Base-by-base conservation (phyloP, 2,329 filamentous ascomycete genomes). In the Fusarium aywerte region DNA sequence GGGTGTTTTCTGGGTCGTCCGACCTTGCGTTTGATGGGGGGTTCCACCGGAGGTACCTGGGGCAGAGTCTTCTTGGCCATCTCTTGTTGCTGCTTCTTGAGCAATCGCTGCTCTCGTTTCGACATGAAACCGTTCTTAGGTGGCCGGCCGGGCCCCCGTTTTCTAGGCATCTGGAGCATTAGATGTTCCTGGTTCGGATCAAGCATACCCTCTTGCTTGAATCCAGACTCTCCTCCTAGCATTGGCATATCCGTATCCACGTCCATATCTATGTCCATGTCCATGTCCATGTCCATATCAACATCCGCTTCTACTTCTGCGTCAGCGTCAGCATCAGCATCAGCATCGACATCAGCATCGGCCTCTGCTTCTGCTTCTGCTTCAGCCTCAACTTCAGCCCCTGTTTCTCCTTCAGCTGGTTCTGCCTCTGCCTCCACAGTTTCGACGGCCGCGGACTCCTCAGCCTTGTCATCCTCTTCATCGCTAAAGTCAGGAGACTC, bases 121-220 rank as follows among this genome's bases (percentile, higher is more conserved):
- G 91, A 94, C 87, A 93, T 92, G 74, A 93, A 85, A 27, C 92
- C 92, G 73, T 94, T 91, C 80, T 94, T 94, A 0, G 92, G 92
- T 20, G 92, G 92, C 52, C 92, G 83, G n/a, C 92, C 92, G 11
- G 92, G 92, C 15, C 92, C 92, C 69, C 91, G 88, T 65, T 90
- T 89, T 78, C 87, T 90, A 27, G 87, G 85, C 29, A 87, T 79
- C 56, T 81, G 77, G 20, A 79, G 76, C 60, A 81, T 72, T 21
- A 78, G 68, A 29, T 58, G 51, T 11, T 45, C 59, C 7, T 77
- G 77, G 10, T 80, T 78, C 7, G 77, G 65, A n/a, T 75, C 73
- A 16, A 73, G 60, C 31, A 73, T 59, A 13, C 74, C 58, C 54
- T 78, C 77, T 6, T 70, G 67, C 56, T 75, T 76, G 31, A 76